phyloP scores from a whole-genome alignment of 1,139 yeast genomes.

The Nakaseomyces nivariensis region DNA sequence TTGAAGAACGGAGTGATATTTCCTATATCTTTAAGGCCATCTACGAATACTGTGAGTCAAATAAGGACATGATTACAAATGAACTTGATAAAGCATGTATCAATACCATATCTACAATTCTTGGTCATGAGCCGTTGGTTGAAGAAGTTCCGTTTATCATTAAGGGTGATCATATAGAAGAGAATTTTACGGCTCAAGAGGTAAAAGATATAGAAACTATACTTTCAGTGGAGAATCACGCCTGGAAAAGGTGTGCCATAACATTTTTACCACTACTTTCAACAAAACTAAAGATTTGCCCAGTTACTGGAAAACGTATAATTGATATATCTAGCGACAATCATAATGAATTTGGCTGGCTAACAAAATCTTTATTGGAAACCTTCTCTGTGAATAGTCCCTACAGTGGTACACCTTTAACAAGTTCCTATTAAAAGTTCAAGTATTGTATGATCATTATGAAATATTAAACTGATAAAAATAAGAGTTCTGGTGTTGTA shows the following conservation, averaged over 20 bases:
- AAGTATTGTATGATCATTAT: background rate
- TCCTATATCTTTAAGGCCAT: constrained; percentile 21
- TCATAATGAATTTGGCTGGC: constrained; percentile 28
- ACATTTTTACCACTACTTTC: constrained; percentile 32
- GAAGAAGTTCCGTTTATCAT: constrained; percentile 10
- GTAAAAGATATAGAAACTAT: constrained; percentile 15
- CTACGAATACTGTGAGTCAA: constrained; percentile 21
- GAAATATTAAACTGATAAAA: background rate
- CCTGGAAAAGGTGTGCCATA: constrained; percentile 32
- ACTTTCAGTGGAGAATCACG: constrained; percentile 24
- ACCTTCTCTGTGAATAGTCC: constrained; percentile 20
- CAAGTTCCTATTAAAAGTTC: constrained; percentile 6
- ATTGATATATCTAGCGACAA: constrained; percentile 28
- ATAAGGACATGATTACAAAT: constrained; percentile 16
- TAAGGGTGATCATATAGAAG: constrained; percentile 27
- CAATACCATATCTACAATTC: constrained; percentile 17
- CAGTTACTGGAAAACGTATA: constrained; percentile 29
- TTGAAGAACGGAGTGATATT: constrained; percentile 18
- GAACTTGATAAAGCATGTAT: constrained; percentile 28
- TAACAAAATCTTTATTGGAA: constrained; percentile 24
- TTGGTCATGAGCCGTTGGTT: constrained; percentile 10
- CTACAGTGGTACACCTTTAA: constrained; percentile 22
- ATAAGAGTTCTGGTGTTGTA: background rate
- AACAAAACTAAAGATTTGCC: constrained; percentile 29
- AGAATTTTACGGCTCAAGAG: constrained; percentile 22